phyloP scores from a whole-genome alignment of 352 stramenopile species.

The Phytophthora pisi region DNA sequence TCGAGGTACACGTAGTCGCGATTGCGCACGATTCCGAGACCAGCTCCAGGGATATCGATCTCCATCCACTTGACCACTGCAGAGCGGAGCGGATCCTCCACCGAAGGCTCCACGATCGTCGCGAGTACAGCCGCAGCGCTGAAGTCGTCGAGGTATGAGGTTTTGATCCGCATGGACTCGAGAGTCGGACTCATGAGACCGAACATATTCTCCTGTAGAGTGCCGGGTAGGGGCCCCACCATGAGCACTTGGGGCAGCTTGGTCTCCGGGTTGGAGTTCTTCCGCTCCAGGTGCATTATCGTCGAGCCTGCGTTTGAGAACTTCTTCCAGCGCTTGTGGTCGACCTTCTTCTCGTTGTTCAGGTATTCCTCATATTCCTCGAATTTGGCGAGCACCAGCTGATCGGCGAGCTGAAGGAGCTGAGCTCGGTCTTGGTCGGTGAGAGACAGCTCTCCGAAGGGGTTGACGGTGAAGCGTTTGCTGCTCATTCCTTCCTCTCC shows the following conservation, averaged over 20 bases:
- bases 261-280: conserved; percentile 19
- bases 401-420: conserved; percentile 10
- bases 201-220: conserved; percentile 43
- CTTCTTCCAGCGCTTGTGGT: conserved; percentile 22
- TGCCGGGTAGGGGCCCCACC: conserved; percentile 29
- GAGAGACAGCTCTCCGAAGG: neutral
- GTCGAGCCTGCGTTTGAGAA: conserved; percentile 4
- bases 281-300: conserved; percentile 15
- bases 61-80: conserved; percentile 28
- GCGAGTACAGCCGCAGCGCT: conserved; percentile 43
- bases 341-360: conserved; percentile 13
- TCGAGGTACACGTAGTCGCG: conserved; percentile 30
- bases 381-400: conserved; percentile 15
- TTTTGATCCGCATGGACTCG: conserved; percentile 28
- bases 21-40: conserved; percentile 19
- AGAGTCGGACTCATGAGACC: conserved; percentile 31
- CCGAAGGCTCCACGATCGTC: conserved; percentile 41
- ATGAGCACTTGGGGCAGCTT: conserved; percentile 25
- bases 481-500: too few species aligned
- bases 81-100: conserved; percentile 37
- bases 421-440: conserved; percentile 17
- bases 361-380: conserved; percentile 21
- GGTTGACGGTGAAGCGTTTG: conserved; percentile 1
- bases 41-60: conserved; percentile 14
- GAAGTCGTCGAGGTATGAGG: conserved; percentile 25